phyloP scores from a whole-genome alignment of 495 filamentous ascomycete species.

The Apiosordaria backusii region DNA sequence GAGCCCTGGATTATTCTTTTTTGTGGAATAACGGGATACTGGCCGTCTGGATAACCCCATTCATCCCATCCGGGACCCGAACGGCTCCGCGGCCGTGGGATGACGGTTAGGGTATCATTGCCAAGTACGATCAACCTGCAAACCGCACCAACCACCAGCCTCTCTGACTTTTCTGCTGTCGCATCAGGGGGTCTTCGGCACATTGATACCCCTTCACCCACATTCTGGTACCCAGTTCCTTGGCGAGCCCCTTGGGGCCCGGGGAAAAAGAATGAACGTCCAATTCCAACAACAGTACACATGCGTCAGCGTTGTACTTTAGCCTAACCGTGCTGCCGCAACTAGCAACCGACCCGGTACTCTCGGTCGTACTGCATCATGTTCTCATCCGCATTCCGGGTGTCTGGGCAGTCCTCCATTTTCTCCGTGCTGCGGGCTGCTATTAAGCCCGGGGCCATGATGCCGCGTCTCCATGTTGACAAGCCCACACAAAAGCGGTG shows the following conservation, averaged over 20 bases:
- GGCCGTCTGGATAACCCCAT: not conserved
- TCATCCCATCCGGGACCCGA: not conserved
- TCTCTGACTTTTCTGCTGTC: not conserved
- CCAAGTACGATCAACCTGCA: not conserved
- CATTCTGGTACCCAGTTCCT: not conserved
- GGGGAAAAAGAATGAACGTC: not conserved
- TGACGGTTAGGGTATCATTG: not conserved
- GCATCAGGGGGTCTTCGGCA: not conserved
- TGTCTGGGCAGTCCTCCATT: not conserved
- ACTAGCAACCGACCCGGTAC: not conserved
- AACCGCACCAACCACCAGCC: not conserved
- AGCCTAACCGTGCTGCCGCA: not conserved
- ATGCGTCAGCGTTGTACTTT: not conserved
- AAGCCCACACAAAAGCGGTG: conserved; percentile 13
- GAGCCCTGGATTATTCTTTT: not conserved
- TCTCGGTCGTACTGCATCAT: not conserved
- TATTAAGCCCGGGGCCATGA: conserved; percentile 21
- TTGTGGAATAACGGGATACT: not conserved
- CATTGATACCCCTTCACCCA: not conserved
- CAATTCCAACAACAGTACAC: not conserved
- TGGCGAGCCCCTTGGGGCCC: not conserved
- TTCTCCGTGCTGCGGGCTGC: conserved; percentile 10
- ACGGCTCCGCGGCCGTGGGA: too few species aligned
- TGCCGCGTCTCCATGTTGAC: conserved; percentile 22
- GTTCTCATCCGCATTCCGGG: not conserved